Evolutionary conservation across 208 protist species (phyloP), one percentile per base, ranked within the genome.

Genomic region (Acanthamoeba castellanii): DNA sequence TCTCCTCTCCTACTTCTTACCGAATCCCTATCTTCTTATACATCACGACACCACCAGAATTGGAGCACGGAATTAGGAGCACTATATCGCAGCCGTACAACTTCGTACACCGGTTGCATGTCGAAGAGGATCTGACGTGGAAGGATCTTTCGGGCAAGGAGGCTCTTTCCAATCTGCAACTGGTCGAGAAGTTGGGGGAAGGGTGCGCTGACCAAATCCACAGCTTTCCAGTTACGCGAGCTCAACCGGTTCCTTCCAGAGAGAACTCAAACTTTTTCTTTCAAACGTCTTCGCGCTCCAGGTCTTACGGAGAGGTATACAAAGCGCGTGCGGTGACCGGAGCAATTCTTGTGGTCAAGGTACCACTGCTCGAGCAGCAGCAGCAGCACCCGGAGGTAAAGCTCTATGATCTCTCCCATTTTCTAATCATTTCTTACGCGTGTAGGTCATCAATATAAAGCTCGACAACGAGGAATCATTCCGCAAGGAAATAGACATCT

Each of bases 281-380:
- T 37, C 25, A 8, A n/a, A 22, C 9, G 9, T 74, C 7, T 59
- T 7, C 25, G 55, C 8, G 2, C 22, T 89, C 9, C n/a, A 93
- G 89, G 25, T 72, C 89, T 34, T 93, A 93, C 30, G 89, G 89
- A 3, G 89, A 93, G 25, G 89, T 93, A 8, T 93, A 81, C 64
- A 93, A 93, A 42, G 89, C 89, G 9, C 47, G 37, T 25, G 66
- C 89, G 57, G 57, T 81, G 64, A 93, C 57, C 13, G 89, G 89
- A 32, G 34, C 34, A 1, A 81, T 42, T 59, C 66, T 93, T n/a
- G 89, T 93, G 22, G 89, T 93, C n/a, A 93, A 93, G 89, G 45
- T 61, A 50, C 18, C 11, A 25, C 7, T 27, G 7, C 13, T 34
- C 25, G 37, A 32, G 50, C n/a, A 47, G 16, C n/a, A 88, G 9